These are phyloP conservation scores for Penicillium italicum DNA, from an alignment of 2,329 filamentous ascomycete species.

Conservation along the genomic window DNA sequence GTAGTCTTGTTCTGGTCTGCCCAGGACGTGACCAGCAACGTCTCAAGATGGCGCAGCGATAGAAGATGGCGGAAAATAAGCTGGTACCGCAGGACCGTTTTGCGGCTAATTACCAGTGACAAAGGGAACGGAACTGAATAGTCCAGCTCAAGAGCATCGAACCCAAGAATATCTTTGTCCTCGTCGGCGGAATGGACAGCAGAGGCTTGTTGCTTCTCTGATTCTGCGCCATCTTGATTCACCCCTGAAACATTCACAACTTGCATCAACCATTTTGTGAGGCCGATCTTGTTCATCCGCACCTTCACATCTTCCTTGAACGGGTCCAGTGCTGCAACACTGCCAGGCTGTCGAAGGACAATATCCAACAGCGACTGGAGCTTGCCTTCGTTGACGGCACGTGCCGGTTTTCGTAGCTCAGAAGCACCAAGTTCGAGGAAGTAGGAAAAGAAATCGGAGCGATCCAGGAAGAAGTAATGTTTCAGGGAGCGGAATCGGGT, in stretches of 20 bases:
- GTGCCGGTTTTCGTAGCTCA: slow-evolving; percentile 85
- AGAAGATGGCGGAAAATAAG: slow-evolving; percentile 91
- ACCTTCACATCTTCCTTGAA: slow-evolving; percentile 99
- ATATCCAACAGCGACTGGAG: slow-evolving; percentile 93
- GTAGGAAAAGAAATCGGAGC: slow-evolving; percentile 96
- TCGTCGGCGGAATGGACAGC: slow-evolving; percentile 60
- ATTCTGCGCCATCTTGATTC: slow-evolving; percentile 69
- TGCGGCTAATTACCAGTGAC: slow-evolving; percentile 89
- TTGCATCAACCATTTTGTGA: slow-evolving; percentile 90
- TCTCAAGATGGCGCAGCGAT: slow-evolving; percentile 84
- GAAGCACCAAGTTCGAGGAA: slow-evolving; percentile 89
- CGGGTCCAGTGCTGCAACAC: slow-evolving; percentile 85
- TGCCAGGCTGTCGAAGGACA: slow-evolving; percentile 92
- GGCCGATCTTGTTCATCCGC: slow-evolving; percentile 89
- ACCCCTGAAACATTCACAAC: slow-evolving; percentile 96
- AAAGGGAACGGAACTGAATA: slow-evolving; percentile 93
- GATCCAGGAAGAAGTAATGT: slow-evolving; percentile 98
- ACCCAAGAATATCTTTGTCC: slow-evolving; percentile 81
- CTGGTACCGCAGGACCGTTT: slow-evolving; percentile 96
- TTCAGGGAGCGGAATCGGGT: slow-evolving; percentile 85
- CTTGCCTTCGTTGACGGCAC: slow-evolving; percentile 85
- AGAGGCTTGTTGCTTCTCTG: slow-evolving; percentile 70
- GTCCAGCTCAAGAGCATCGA: slow-evolving; percentile 89
- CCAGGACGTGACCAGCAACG: slow-evolving; percentile 82
- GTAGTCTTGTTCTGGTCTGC: slow-evolving; percentile 77